Conservation (phyloP, 192 early-diverging fungal species). For the Gamsiella multidivaricata region DNA sequence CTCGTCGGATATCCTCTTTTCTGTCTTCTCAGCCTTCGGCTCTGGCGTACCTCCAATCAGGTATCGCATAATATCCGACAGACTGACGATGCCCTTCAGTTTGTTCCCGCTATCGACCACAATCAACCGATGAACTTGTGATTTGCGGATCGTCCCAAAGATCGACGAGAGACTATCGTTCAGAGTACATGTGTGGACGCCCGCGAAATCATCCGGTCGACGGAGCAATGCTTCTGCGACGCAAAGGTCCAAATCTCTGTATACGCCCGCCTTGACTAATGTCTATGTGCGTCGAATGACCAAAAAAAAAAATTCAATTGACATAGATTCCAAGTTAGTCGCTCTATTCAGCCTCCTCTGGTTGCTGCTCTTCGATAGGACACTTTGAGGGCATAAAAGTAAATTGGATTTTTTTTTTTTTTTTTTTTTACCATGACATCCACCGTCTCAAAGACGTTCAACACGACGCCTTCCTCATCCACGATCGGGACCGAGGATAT, state of each 20-base stretch:
- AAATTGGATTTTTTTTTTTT: no score
- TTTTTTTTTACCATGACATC: conserved; percentile 96
- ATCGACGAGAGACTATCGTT: conserved; percentile 90
- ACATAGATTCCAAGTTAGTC: background rate
- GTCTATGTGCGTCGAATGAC: conserved; percentile 52
- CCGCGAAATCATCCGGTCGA: conserved; percentile 91
- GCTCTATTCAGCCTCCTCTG: no score
- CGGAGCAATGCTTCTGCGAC: conserved; percentile 86
- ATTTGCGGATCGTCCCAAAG: conserved; percentile 88
- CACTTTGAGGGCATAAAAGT: no score
- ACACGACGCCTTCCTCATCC: conserved; percentile 82
- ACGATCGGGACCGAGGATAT: conserved; percentile 95
- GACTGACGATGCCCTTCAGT: conserved; percentile 84
- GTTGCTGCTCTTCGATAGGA: no score
- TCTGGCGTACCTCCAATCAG: conserved; percentile 63
- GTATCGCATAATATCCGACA: conserved; percentile 85
- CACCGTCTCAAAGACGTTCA: conserved; percentile 97
- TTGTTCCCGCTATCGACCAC: conserved; percentile 86
- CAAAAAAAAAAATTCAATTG: background rate
- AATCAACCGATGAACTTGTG: conserved; percentile 90
- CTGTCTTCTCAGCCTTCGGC: no score
- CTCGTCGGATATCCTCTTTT: background rate
- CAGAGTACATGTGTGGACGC: conserved; percentile 92
- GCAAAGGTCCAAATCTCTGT: conserved; percentile 85
- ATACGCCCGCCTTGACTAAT: conserved; percentile 74